These are phyloP conservation scores for Zalerion maritima DNA, from an alignment of 495 filamentous ascomycete genomes.

Conservation along the genomic window DNA sequence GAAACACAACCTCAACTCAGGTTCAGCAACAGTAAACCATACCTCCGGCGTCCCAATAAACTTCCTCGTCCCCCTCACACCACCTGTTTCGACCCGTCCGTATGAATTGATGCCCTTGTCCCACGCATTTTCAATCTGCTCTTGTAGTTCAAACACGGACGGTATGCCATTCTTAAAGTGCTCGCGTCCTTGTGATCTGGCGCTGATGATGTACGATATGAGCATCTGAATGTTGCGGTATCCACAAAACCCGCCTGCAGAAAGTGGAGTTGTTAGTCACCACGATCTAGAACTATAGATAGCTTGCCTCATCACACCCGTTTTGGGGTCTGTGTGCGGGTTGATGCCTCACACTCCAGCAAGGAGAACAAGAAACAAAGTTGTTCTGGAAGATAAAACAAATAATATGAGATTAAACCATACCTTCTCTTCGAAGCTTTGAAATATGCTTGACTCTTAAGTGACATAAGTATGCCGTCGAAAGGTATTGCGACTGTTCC, in stretches of 20 bases:
- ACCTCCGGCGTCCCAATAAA: constrained; percentile 95
- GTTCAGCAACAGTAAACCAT: constrained; percentile 6
- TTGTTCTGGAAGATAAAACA: too few relatives aligned
- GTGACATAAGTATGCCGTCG: constrained; percentile 69
- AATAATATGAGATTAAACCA: not conserved
- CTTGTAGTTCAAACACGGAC: constrained; percentile 70
- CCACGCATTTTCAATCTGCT: constrained; percentile 84
- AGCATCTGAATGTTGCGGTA: constrained; percentile 97
- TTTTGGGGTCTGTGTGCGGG: too few relatives aligned
- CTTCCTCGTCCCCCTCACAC: constrained; percentile 75
- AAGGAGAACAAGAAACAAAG: too few relatives aligned
- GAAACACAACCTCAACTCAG: constrained; percentile 1
- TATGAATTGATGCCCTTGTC: constrained; percentile 64
- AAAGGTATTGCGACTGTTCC: constrained; percentile 45
- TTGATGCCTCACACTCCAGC: too few relatives aligned
- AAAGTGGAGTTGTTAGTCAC: not conserved
- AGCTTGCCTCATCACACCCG: too few relatives aligned
- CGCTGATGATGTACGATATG: constrained; percentile 56
- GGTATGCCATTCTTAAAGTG: constrained; percentile 50
- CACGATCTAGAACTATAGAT: not conserved
- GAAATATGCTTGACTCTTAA: constrained; percentile 63
- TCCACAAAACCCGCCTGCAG: constrained; percentile 77
- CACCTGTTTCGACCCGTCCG: constrained; percentile 71
- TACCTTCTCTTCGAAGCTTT: constrained; percentile 59
- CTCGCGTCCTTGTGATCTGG: constrained; percentile 39